Evolutionary conservation across 2,329 filamentous ascomycete genomes (phyloP).

Genomic region (Shiraia sp.): DNA sequence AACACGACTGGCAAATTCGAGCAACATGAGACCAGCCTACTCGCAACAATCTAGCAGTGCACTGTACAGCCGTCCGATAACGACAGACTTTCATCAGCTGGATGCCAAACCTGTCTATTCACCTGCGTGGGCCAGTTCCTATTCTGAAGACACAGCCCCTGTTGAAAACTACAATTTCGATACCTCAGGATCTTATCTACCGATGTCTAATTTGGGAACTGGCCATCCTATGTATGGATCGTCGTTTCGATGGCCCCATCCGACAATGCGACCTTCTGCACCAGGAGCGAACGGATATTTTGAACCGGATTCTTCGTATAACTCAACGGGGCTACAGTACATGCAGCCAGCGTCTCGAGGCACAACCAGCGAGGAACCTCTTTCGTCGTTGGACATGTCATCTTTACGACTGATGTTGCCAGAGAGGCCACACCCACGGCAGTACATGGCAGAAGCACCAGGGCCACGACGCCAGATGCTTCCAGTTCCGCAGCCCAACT

Average conservation of each 20-base stretch:
- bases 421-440: constrained; percentile 24
- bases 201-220: constrained; percentile 14
- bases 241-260: constrained; percentile 24
- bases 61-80: constrained; percentile 17
- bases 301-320: constrained; percentile 25
- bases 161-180: constrained; percentile 32
- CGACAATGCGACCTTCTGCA: constrained; percentile 12
- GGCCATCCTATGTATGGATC: constrained; percentile 16
- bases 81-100: constrained; percentile 21
- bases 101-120: constrained; percentile 25
- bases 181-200: constrained; percentile 21
- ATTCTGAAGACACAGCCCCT: constrained; percentile 33
- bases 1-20: constrained; percentile 18
- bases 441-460: constrained; percentile 13
- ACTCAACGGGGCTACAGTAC: constrained; percentile 20
- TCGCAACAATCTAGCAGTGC: constrained; percentile 6
- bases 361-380: constrained; percentile 14
- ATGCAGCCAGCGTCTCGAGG: constrained; percentile 13
- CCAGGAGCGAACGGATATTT: constrained; percentile 17
- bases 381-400: constrained; percentile 38
- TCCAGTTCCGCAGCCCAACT: constrained; percentile 37
- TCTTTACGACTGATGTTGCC: constrained; percentile 34
- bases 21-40: constrained; percentile 29
- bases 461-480: constrained; percentile 30
- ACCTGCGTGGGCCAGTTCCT: constrained; percentile 29